Evolutionary conservation across 441 rosid species (phyloP).

Genomic region (Brassica hybrid): DNA sequence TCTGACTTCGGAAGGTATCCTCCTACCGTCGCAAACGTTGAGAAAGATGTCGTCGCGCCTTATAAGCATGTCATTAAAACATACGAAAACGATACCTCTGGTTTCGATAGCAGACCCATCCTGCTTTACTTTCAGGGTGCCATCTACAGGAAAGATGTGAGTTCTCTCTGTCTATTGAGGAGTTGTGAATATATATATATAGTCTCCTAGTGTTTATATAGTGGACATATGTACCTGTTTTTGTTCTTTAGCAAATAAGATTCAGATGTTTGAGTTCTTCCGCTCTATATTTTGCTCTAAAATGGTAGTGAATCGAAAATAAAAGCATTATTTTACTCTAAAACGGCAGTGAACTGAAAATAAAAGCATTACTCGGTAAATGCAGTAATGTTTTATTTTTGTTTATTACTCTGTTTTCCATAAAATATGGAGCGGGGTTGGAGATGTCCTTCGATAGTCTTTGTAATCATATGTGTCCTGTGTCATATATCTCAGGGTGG

Average conservation of each 20-base stretch:
- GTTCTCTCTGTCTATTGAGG: constrained; percentile 31
- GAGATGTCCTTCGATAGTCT: not conserved
- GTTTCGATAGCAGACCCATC: constrained; percentile 65
- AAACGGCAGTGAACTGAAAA: too few species aligned
- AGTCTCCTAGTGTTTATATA: not conserved
- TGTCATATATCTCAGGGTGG: constrained; percentile 67
- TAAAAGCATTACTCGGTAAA: too few species aligned
- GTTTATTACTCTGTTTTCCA: too few species aligned
- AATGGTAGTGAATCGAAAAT: too few species aligned
- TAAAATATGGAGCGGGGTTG: too few species aligned
- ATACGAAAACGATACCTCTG: constrained; percentile 64
- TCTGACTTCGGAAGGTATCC: constrained; percentile 96
- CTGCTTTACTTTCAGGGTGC: constrained; percentile 95
- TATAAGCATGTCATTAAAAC: constrained; percentile 77
- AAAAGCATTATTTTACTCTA: too few species aligned
- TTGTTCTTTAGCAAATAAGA: not conserved
- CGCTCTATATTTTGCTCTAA: too few species aligned
- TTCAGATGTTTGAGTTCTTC: not conserved
- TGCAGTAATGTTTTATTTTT: too few species aligned
- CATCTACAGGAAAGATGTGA: constrained; percentile 93
- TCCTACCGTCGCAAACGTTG: constrained; percentile 74
- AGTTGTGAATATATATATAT: not conserved
- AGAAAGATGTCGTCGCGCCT: constrained; percentile 91
- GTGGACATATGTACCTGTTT: too few species aligned
- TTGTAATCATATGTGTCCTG: not conserved